phyloP scores from a whole-genome alignment of 768 basidiomycete species.

The Rhodotorula paludigena region DNA sequence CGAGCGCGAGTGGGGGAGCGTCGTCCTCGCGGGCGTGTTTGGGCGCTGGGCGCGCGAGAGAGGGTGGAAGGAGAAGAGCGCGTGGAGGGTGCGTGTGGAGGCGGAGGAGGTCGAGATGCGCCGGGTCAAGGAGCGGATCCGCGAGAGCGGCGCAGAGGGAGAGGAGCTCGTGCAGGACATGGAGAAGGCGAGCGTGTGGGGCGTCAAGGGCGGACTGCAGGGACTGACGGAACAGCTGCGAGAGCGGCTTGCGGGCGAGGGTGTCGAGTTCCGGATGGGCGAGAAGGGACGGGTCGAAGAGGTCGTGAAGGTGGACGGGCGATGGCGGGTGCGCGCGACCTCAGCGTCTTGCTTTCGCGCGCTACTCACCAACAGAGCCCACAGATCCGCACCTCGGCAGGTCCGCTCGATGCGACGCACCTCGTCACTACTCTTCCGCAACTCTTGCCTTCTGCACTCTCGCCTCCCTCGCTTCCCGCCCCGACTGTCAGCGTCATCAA shows the following conservation, averaged over 20 bases:
- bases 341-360: background rate
- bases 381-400: constrained; percentile 4
- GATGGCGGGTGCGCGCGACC: constrained; percentile 23
- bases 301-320: constrained; percentile 3
- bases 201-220: constrained; percentile 70
- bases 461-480: constrained; percentile 52
- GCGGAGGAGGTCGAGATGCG: constrained; percentile 35
- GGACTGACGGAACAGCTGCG: constrained; percentile 61
- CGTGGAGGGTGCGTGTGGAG: constrained; percentile 20
- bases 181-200: constrained; percentile 65
- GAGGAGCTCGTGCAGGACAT: constrained; percentile 24
- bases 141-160: background rate
- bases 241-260: constrained; percentile 52
- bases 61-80: constrained; percentile 24
- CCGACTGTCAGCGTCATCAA: constrained; percentile 85
- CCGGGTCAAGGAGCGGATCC: constrained; percentile 10
- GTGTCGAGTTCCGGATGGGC: constrained; percentile 58
- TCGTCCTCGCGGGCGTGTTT: constrained; percentile 55
- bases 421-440: constrained; percentile 69
- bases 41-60: constrained; percentile 4
- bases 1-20: constrained; percentile 64
- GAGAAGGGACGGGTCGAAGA: constrained; percentile 17
- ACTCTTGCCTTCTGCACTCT: constrained; percentile 54
- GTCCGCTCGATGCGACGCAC: constrained; percentile 50
- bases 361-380: background rate